phyloP scores from a whole-genome alignment of 805 yeast genomes.

The Ogataea sp. region DNA sequence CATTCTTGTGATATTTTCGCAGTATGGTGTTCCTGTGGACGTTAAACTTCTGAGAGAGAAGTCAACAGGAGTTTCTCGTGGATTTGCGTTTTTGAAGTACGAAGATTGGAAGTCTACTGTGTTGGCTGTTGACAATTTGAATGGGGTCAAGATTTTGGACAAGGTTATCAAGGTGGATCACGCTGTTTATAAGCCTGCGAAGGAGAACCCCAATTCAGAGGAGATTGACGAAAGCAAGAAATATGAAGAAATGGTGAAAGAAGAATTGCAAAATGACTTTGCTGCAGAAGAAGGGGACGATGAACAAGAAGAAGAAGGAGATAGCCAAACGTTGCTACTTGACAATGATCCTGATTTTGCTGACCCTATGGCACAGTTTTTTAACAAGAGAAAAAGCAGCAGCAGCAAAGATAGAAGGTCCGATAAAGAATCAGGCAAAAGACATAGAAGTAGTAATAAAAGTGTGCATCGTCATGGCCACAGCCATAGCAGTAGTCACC shows the following conservation, averaged over 20 bases:
- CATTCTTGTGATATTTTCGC: conserved; percentile 71
- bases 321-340: conserved; percentile 2
- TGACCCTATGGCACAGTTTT: conserved; percentile 30
- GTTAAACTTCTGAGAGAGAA: conserved; percentile 61
- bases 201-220: conserved; percentile 12
- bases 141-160: conserved; percentile 52
- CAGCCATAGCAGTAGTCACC: background rate
- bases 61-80: conserved; percentile 56
- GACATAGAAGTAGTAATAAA: background rate
- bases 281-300: conserved; percentile 28
- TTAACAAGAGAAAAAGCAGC: conserved; percentile 6
- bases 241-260: conserved; percentile 27
- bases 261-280: conserved; percentile 40
- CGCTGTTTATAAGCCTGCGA: conserved; percentile 43
- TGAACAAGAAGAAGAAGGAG: conserved; percentile 2
- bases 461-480: background rate
- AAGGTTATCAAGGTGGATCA: conserved; percentile 60
- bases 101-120: conserved; percentile 75
- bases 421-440: background rate
- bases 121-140: conserved; percentile 82
- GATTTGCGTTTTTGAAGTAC: conserved; percentile 78
- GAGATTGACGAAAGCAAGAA: conserved; percentile 2
- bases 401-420: background rate
- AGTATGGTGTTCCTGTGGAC: conserved; percentile 81
- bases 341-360: conserved; percentile 22